Base-by-base conservation (phyloP, 2,329 filamentous ascomycete species). In the Fusarium sp. region DNA sequence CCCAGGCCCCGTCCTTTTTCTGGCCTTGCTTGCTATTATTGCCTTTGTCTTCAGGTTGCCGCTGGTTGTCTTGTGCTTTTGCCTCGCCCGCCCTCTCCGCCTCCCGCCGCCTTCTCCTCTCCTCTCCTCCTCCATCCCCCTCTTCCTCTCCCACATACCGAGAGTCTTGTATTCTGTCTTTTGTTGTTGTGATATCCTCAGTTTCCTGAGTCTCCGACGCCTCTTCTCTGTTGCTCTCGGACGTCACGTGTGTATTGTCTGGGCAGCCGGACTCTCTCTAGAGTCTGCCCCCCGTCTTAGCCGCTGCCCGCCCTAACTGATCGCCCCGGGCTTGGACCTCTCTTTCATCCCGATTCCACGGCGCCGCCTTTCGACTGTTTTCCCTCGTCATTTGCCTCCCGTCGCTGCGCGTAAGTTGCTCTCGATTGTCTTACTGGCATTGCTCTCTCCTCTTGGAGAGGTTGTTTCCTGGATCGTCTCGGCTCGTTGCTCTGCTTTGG, bases 11-110 rank as follows among this genome's bases (percentile, higher is more conserved):
- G 56, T 60, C 56, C 16, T 62, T 55, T 51, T 48, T 34, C 41
- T 60, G 40, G 52, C 37, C 54, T 48, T 67, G 43, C 60, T 54
- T 62, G 60, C 60, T 68, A 47, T 65, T 61, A 50, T 58, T 69
- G 65, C 66, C 66, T 69, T 69, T 58, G 65, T 58, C 65, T 69
- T 69, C 61, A 69, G 66, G 61, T 57, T 69, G 50, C 67, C 50
- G 27, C 51, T 30, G 23, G 16, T 43, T 62, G 64, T 63, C 48
- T 63, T 52, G 59, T 68, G 59, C 50, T 54, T 68, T 68, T 68
- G 62, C 64, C 63, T 66, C 57, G 55, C 31, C 65, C 53, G 60
- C 27, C 41, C 18, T 28, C 67, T 43, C 46, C 57, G 62, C 63
- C 66, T 52, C 36, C 60, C 67, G 50, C 50, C 36, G 50, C 50